Conservation (phyloP, 306 rosid species). For the Trichosanthes cucumerina region DNA sequence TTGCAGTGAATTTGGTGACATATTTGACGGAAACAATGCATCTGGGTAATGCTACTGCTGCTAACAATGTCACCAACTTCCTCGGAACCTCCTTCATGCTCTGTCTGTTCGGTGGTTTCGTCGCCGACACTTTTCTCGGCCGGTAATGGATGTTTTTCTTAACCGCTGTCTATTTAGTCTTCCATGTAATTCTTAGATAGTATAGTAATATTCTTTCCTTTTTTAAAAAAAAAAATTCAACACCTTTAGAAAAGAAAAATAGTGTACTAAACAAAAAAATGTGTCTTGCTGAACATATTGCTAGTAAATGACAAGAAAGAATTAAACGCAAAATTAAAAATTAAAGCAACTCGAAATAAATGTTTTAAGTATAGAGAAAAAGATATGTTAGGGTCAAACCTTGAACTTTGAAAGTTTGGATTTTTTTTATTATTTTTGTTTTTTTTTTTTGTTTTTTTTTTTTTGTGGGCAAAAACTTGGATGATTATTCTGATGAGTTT, state of each 20-base stretch:
- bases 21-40: conserved; percentile 76
- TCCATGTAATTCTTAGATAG: too few relatives aligned
- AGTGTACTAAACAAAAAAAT: too few relatives aligned
- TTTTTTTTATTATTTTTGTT: not conserved
- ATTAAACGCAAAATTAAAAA: too few relatives aligned
- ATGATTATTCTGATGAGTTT: not conserved
- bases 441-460: not conserved
- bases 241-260: too few relatives aligned
- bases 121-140: conserved; percentile 86
- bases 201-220: not conserved
- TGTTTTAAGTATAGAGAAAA: not conserved
- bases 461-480: not conserved
- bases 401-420: not conserved
- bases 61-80: conserved; percentile 81
- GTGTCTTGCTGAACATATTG: too few relatives aligned
- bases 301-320: too few relatives aligned
- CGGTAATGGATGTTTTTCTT: conserved; percentile 25
- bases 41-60: conserved; percentile 77
- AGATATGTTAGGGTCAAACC: not conserved
- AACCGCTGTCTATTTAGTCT: not conserved
- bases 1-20: conserved; percentile 74
- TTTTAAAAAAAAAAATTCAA: too few relatives aligned
- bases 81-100: conserved; percentile 89
- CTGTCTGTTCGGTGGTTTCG: conserved; percentile 75
- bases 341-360: too few relatives aligned